Conservation (phyloP, 2,329 filamentous ascomycete species). For the Penicillium sumatraense region DNA sequence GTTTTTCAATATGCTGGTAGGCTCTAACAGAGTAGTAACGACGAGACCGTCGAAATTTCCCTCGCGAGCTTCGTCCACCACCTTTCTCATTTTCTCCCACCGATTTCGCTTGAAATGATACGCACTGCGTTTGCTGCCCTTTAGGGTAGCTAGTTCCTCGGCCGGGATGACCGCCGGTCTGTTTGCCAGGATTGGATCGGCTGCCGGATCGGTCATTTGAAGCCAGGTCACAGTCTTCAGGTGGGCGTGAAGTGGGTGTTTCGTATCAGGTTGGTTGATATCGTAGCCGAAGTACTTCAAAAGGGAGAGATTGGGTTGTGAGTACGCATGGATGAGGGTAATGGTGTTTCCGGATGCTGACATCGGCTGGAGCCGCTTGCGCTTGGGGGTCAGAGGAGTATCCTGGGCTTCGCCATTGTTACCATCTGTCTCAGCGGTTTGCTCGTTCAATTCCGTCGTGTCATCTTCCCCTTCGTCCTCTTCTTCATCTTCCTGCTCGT, state of each 20-base stretch:
- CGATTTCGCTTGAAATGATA: slow-evolving; percentile 89
- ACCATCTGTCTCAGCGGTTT: background rate
- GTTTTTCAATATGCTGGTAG: slow-evolving; percentile 73
- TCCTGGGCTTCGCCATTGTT: slow-evolving; percentile 12
- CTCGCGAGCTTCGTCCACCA: slow-evolving; percentile 74
- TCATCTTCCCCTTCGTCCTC: slow-evolving; percentile 7
- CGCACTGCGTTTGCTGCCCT: slow-evolving; percentile 78
- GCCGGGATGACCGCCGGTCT: slow-evolving; percentile 65
- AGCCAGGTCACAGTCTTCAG: slow-evolving; percentile 89
- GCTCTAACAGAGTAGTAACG: slow-evolving; percentile 81
- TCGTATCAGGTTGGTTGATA: slow-evolving; percentile 63
- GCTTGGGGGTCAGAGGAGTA: slow-evolving; percentile 28
- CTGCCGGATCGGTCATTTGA: slow-evolving; percentile 77
- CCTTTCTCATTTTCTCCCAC: slow-evolving; percentile 72
- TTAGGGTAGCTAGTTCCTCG: slow-evolving; percentile 70
- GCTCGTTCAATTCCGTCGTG: background rate
- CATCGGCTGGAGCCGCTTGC: slow-evolving; percentile 35
- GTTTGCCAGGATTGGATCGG: slow-evolving; percentile 73
- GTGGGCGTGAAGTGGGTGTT: slow-evolving; percentile 80
- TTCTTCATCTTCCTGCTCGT: slow-evolving; percentile 29
- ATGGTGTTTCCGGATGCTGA: slow-evolving; percentile 63
- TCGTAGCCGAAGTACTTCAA: slow-evolving; percentile 92
- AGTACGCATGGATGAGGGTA: slow-evolving; percentile 59
- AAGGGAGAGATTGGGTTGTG: slow-evolving; percentile 86
- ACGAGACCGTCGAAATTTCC: slow-evolving; percentile 84